phyloP scores from a whole-genome alignment of 768 basidiomycete genomes.

The Pleurotus ostreatus region DNA sequence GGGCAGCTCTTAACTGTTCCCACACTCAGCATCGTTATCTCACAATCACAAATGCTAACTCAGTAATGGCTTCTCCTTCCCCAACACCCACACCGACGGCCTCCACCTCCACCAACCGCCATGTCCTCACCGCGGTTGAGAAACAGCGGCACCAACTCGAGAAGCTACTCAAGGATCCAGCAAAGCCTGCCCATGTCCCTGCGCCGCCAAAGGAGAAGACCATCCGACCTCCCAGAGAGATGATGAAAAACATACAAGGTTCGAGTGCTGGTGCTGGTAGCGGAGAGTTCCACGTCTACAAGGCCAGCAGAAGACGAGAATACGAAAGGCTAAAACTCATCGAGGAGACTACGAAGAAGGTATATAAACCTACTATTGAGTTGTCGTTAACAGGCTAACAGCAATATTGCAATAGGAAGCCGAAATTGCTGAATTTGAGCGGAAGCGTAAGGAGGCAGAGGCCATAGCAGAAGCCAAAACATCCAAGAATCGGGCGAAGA shows the following conservation, averaged over 20 bases:
- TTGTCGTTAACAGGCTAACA: no score
- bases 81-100: conserved; percentile 3
- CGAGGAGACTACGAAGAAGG: conserved; percentile 78
- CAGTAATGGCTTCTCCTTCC: not conserved
- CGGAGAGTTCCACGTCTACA: conserved; percentile 98
- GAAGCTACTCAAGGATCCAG: conserved; percentile 85
- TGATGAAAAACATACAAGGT: conserved; percentile 99
- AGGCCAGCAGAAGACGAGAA: conserved; percentile 88
- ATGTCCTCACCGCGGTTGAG: conserved; percentile 50
- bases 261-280: conserved; percentile 96
- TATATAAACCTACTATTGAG: conserved; percentile 25
- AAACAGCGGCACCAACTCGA: conserved; percentile 69
- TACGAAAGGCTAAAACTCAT: conserved; percentile 91
- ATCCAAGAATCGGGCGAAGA: conserved; percentile 89
- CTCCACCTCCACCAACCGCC: conserved; percentile 29
- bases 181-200: conserved; percentile 78
- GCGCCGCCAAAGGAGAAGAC: conserved; percentile 78
- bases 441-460: conserved; percentile 65
- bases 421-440: conserved; percentile 70
- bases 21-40: no score
- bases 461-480: conserved; percentile 82
- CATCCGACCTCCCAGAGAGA: conserved; percentile 79
- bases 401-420: conserved; percentile 47
- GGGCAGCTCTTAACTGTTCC: no score
- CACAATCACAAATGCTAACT: no score